Percentiles rank a stretch among this genome's conserved stretches.
These are phyloP conservation scores for Saturnispora serradocipensis DNA, from an alignment of 805 yeast species.

Conservation along the genomic window DNA sequence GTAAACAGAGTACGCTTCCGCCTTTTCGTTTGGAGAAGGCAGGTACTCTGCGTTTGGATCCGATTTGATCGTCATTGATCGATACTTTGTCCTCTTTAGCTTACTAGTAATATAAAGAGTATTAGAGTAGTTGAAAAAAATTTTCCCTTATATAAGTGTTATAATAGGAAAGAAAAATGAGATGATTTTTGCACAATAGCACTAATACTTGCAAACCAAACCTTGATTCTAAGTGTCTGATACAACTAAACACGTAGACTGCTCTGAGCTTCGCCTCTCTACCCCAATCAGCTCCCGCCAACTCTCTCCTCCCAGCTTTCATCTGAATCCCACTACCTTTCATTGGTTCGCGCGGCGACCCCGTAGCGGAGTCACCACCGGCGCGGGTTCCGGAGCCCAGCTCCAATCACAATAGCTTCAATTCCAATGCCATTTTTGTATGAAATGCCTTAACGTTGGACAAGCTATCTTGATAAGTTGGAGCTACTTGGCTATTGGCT, in stretches of 20 bases:
- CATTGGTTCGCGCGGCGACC: not conserved
- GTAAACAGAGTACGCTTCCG: slow-evolving; percentile 36
- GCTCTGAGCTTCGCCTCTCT: too few relatives aligned
- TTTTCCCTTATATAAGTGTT: not conserved
- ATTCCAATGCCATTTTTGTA: not conserved
- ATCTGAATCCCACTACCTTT: not conserved
- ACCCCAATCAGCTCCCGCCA: too few relatives aligned
- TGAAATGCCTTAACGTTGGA: not conserved
- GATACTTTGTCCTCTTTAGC: not conserved
- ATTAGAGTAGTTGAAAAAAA: not conserved
- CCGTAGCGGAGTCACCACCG: not conserved
- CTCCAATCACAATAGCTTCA: not conserved
- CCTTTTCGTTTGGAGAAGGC: slow-evolving; percentile 15
- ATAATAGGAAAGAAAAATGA: not conserved
- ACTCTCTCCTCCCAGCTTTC: not conserved
- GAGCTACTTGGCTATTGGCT: too few relatives aligned
- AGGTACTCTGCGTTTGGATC: slow-evolving; percentile 22
- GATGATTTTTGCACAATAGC: not conserved
- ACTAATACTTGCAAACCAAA: not conserved
- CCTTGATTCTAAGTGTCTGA: not conserved
- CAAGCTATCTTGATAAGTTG: not conserved
- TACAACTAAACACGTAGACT: not conserved
- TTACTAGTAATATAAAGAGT: not conserved
- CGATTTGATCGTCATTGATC: slow-evolving; percentile 21
- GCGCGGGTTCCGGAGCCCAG: not conserved